Evolutionary conservation across 164 flowering plant genomes (phyloP).

Genomic region (Vitis labrusca): DNA sequence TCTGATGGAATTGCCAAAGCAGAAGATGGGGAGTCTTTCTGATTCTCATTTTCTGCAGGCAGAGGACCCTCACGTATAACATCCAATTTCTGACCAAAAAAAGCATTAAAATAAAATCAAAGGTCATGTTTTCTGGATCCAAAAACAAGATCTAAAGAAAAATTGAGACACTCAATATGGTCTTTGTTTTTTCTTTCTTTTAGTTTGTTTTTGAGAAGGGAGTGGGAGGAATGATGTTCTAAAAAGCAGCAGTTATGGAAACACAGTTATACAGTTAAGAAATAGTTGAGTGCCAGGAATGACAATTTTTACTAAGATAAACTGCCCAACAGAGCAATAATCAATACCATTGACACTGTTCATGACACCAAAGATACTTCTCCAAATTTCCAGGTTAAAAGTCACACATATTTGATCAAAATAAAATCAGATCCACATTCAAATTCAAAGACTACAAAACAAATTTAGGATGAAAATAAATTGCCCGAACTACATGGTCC

Average conservation of each 20-base stretch:
- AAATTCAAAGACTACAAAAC: not conserved
- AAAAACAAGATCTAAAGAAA: not conserved
- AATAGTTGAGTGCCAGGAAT: not conserved
- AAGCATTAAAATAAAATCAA: not conserved
- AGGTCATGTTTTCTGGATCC: not conserved
- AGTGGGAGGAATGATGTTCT: no score
- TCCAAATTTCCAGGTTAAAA: not conserved
- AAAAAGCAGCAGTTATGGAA: no score
- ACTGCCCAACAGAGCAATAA: not conserved
- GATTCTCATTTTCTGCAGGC: conserved; percentile 49
- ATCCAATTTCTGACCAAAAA: conserved; percentile 51
- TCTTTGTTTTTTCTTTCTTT: no score
- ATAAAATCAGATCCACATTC: not conserved
- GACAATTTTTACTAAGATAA: not conserved
- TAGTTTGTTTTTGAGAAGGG: no score
- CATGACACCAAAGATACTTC: not conserved
- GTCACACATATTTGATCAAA: not conserved
- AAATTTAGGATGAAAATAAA: not conserved
- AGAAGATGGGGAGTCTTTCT: conserved; percentile 52
- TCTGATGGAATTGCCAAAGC: conserved; percentile 38
- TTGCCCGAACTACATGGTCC: not conserved
- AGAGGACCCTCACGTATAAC: conserved; percentile 46
- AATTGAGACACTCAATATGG: not conserved
- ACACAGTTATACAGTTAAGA: no score
- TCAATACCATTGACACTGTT: conserved; percentile 1